Conservation (phyloP, 768 basidiomycete genomes). For the Leccinum subgranulosum region DNA sequence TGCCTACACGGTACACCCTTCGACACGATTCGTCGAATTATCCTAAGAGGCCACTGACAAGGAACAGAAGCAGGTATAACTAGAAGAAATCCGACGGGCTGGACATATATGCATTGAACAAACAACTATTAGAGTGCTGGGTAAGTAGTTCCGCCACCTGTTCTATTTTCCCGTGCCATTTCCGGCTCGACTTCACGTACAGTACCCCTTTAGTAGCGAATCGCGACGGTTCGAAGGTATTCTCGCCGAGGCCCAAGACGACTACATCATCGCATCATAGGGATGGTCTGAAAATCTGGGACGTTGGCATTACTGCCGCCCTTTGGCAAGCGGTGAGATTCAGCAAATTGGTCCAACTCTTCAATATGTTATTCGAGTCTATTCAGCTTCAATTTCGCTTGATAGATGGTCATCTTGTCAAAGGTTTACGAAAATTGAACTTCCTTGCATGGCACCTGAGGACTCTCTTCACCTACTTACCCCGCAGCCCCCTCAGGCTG, state of each 20-base stretch:
- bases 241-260: constrained; percentile 6
- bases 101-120: not conserved
- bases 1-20: not conserved
- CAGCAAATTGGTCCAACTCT: constrained; percentile 13
- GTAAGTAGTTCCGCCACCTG: not conserved
- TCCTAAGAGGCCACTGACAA: not conserved
- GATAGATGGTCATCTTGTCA: constrained; percentile 13
- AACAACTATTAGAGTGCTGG: not conserved
- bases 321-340: constrained; percentile 22
- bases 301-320: constrained; percentile 31
- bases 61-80: not conserved
- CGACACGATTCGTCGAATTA: not conserved
- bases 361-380: too few species aligned
- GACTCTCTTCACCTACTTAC: constrained; percentile 10
- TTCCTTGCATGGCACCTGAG: constrained; percentile 14
- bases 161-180: not conserved
- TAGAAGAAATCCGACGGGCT: not conserved
- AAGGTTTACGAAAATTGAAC: constrained; percentile 6
- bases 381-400: constrained; percentile 6
- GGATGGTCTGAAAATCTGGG: constrained; percentile 31
- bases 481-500: constrained; percentile 10
- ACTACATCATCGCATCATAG: constrained; percentile 22
- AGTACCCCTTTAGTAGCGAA: too few species aligned
- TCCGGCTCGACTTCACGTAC: not conserved
- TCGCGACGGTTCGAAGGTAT: too few species aligned